Base-by-base conservation (phyloP, 1,139 yeast species). In the Blastobotrys petasosporus region DNA sequence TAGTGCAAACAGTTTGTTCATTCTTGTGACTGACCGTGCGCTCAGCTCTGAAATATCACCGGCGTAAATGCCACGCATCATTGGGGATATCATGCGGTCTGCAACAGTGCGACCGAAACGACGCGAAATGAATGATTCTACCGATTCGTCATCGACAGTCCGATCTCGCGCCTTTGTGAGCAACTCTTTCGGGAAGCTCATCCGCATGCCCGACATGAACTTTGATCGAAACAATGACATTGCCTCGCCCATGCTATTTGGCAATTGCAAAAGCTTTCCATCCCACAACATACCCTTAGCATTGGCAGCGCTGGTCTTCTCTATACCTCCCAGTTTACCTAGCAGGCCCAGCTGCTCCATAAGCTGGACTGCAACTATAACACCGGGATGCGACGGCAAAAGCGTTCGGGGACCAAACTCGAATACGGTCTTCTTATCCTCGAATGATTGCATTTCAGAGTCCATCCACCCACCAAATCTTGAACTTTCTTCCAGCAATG, bases 61-160 rank as follows among this genome's bases (percentile, higher is more conserved):
- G 4, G 95, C 97, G 62, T 88, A 92, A 1, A 92, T 80, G 0
- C 98, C 98, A 59, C 88, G 88, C 59, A 84, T 70, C 3, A 90
- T 68, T 0, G 96, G 97, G 62, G 95, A 85, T 13, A 84, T 65
- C 11, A 92, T 66, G 47, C 85, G 80, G 42, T 77, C 76, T 2
- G 86, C 75, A 5, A 87, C 52, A 1, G 64, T 60, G 4, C 73
- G 70, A 2, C 90, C 88, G 58, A 88, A 82, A 49, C 97, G 67
- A 53, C 97, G 69, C 1, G 69, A 59, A 34, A 90, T 64, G 58
- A 88, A 86, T 1, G 75, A 68, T 41, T 77, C 82, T 1, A 90
- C 80, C 3, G 83, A 71, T 65, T 90, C 97, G 59, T 90, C 97
- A 4, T 59, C 44, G 23, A 62, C 40, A 32, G 44, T 32, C 3